phyloP scores from a whole-genome alignment of 768 basidiomycete species.

The Lentinula detonsa region DNA sequence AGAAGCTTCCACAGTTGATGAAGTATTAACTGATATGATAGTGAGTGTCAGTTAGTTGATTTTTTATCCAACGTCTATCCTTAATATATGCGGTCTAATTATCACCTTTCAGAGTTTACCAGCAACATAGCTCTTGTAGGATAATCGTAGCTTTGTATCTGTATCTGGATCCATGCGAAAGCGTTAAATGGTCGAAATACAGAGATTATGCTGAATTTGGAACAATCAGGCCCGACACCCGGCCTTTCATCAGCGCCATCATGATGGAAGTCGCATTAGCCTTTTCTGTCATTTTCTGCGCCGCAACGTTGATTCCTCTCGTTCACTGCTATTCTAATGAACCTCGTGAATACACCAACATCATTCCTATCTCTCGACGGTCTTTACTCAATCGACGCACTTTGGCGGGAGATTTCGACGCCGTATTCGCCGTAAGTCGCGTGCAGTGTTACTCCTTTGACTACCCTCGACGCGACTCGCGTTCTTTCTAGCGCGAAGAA shows the following conservation, averaged over 20 bases:
- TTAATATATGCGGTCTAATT: background rate
- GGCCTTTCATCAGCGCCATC: background rate
- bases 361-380: background rate
- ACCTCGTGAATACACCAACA: background rate
- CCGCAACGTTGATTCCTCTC: background rate
- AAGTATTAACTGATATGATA: background rate
- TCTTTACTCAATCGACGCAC: background rate
- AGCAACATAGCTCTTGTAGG: background rate
- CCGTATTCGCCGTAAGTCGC: background rate
- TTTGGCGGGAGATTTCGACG: background rate
- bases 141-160: background rate
- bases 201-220: too few species aligned
- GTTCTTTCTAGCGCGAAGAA: background rate
- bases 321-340: background rate
- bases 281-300: background rate
- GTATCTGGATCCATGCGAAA: too few species aligned
- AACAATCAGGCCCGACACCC: too few species aligned
- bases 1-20: background rate
- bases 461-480: background rate
- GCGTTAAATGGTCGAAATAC: too few species aligned
- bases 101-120: background rate
- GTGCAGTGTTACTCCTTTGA: background rate
- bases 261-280: background rate
- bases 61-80: background rate
- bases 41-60: background rate